Evolutionary conservation across 2,329 filamentous ascomycete genomes (phyloP), one percentile per base, ranked within the genome.

Genomic region (Neoscytalidium dimidiatum): DNA sequence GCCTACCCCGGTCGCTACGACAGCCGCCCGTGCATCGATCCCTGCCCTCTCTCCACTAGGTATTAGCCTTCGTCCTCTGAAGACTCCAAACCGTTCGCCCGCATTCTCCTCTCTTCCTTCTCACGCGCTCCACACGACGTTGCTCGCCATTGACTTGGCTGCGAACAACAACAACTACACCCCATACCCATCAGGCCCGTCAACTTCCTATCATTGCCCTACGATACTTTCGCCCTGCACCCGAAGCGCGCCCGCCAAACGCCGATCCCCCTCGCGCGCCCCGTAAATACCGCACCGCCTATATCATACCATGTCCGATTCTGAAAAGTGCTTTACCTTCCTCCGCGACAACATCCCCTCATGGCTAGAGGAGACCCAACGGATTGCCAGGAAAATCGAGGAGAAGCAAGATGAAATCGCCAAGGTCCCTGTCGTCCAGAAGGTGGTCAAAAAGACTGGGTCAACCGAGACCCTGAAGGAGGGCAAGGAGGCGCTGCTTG

Each of bases 271-370:
- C 35, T 43, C 61, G 46, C 31, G 41, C 48, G 48, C 49, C n/a
- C 38, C 41, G 28, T 56, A 52, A 56, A 64, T 56, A 35, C 61
- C 61, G 46, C 61, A 63, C 7, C 46, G 44, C 4, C 48, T 38
- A 51, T 43, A 29, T 60, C 56, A 68, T 66, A 68, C 64, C 68
- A 79, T 79, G 77, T 72, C 75, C 31, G 77, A 78, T 48, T 73
- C 74, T 31, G 70, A 75, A 48, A 75, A 75, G 68, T 70, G 75
- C 28, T 79, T 79, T 66, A 69, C 69, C 11, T 78, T 70, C 65
- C 71, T 79, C 35, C 71, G 75, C 44, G 75, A 79, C 41, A 77
- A 71, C 62, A 73, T 78, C 35, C 76, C 77, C 13, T 67, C 72
- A 71, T 79, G 77, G 77, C 69, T 77, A 60, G 69, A 71, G 63